Evolutionary conservation across 345 rosid genomes (phyloP).

Genomic region (Euphorbia peplus): DNA sequence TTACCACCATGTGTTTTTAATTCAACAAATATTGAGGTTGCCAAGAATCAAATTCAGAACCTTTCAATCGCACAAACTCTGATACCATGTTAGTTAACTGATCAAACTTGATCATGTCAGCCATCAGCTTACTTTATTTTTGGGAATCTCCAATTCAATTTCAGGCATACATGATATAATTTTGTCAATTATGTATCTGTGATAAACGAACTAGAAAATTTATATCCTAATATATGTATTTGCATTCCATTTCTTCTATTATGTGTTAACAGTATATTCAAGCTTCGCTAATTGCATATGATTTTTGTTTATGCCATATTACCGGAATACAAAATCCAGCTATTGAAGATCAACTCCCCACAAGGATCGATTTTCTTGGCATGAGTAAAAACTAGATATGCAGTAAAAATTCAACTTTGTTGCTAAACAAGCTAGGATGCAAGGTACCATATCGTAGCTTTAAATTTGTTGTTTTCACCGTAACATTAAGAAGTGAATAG

Average conservation of each 20-base stretch:
- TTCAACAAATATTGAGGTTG: no score
- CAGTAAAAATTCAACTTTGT: neutral
- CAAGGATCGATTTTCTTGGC: neutral
- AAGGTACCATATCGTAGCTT: neutral
- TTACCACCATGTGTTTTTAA: no score
- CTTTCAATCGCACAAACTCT: no score
- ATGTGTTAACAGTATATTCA: neutral
- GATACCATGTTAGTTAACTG: no score
- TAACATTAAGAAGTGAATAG: neutral
- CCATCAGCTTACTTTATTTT: neutral
- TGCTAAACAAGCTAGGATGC: neutral
- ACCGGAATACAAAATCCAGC: neutral
- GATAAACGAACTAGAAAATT: neutral
- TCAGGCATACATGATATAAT: conserved; percentile 29
- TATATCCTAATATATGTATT: neutral
- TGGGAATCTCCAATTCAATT: neutral
- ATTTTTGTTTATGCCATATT: neutral
- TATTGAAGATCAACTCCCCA: neutral
- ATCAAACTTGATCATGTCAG: no score
- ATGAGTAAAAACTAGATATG: neutral
- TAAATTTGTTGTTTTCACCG: neutral
- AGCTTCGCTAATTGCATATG: neutral
- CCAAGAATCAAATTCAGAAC: no score
- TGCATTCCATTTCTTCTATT: neutral
- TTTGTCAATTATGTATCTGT: neutral